Base-by-base conservation (phyloP, 257 asterid genomes). In the Solanum pennellii region DNA sequence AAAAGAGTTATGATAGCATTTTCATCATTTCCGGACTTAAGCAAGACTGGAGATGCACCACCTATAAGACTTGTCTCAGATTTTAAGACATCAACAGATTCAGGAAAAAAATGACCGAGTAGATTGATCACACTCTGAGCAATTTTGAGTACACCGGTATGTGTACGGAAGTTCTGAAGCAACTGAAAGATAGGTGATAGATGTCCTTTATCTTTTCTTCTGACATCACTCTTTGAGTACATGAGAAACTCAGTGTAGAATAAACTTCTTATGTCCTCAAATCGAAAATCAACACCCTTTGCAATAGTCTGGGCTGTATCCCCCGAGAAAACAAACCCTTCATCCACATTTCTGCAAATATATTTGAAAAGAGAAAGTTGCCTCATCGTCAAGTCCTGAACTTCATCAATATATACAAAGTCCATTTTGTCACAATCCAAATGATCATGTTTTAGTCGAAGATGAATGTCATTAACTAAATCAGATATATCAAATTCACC, bases 261-360 rank as follows among this genome's bases (percentile, higher is more conserved):
- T 86, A 93, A 86, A n/a, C 92, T 92, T 35, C 93, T 62, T 49
- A 94, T 91, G 76, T 93, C 98, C 87, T 93, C 93, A 76, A 94
- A 94, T 41, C 96, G 75, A 59, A 94, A 94, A 87, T 94, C 95
- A n/a, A 93, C 87, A 29, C 96, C 95, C 83, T 92, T 88, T 0
- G 97, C 96, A 80, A 94, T 93, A 0, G 95, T 94, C 31, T 94
- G 98, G 5, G 97, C 95, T 0, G 98, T 94, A 71, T 94, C 98
- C 21, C 96, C 95, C 20, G 91, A 91, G 83, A 94, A 93, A 23
- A 93, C 94, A 75, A 93, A 94, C 7, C 98, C 98, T 60, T 93
- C 94, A 9, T 93, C 94, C 7, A 91, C 88, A 88, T 92, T 94
- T n/a, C 83, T 88, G 89, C 96, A 93, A 59, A 94, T 88, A 77